Base-by-base conservation (phyloP, 768 basidiomycete genomes). In the Clitopilus hobsonii region DNA sequence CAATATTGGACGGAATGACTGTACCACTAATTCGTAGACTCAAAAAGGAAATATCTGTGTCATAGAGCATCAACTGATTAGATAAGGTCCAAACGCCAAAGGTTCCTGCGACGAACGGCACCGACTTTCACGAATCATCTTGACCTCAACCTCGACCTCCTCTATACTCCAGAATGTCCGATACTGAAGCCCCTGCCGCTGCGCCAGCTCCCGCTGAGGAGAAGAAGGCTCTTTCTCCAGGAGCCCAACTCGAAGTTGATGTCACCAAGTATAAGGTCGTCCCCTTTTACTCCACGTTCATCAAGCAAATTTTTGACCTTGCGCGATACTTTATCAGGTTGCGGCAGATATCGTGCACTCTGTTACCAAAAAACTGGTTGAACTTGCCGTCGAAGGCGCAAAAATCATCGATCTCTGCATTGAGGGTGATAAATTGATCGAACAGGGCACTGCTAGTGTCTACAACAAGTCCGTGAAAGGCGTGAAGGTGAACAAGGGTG, bases 381-480 rank as follows among this genome's bases (percentile, higher is more conserved):
- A 82, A 47, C 78, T 86, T 55, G 76, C 76, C 59, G 75, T 89
- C 11, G 90, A 92, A 67, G 95, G 92, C 26, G 89, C 91, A 62
- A 92, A 90, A 73, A 70, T 90, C 60, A 78, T 95, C 73, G 93
- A 97, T 74, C 82, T 98, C 51, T 97, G 94, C 69, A 70, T 88
- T 52, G 89, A 94, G 74, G 96, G 94, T 57, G 96, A 98, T 80
- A 91, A 88, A 72, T 83, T 95, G 69, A 77, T 98, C 70, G 91
- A 94, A 71, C 81, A 89, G 58, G 91, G 86, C 64, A 89, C 91
- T 24, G 83, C 80, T 50, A 83, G 79, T 26, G 88, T 97, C 50
- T 97, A 91, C 78, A 97, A 91, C 81, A 97, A 96, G 73, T 57
- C 80, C 53, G 82, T 91, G 62, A 95, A 95, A 73, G 91, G 91